Base-by-base conservation (phyloP, 257 asterid genomes). In the Solanum paucissectum region DNA sequence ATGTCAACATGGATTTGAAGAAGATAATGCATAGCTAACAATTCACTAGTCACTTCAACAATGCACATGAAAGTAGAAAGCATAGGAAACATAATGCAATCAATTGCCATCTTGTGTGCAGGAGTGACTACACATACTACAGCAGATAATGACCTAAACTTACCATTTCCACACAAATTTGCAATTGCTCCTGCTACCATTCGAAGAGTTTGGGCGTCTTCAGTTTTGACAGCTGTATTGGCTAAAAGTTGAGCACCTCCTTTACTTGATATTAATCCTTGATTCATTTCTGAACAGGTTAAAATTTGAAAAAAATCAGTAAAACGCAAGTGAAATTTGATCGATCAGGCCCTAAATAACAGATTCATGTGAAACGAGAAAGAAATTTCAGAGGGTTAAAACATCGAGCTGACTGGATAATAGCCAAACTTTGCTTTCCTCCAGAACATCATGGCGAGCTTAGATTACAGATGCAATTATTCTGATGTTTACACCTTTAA, bases 161-260 rank as follows among this genome's bases (percentile, higher is more conserved):
- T 90, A 96, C 99, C 99, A 49, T 96, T 95, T 90, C 99, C 99
- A 46, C 99, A 95, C 88, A 96, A 90, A 91, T 96, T 96, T 76
- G 98, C 98, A 86, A 96, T 96, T 77, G 99, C 99, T 88, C 99
- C 99, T 77, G 98, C 99, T 29, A 94, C 94, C 99, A 96, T 96
- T 32, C 99, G 92, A 76, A 94, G 95, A 87, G 98, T 94, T 90
- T 96, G 99, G 88, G 94, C 93, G 87, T 96, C 99, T 86, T 95
- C 95, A 5, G 98, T 94, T 89, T 89, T 91, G 52, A 88, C 89
- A 89, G 98, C 93, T 77, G 94, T 96, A 87, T 86, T 89, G 36
- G 99, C 95, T 1, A 96, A 95, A 87, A 95, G 96, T 87, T 86
- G 91, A 52, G 93, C 93, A 33, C 99, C 99, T 85, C 95, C 95